Conservation (phyloP, 2,329 filamentous ascomycete genomes). For the Penicillium sp. region DNA sequence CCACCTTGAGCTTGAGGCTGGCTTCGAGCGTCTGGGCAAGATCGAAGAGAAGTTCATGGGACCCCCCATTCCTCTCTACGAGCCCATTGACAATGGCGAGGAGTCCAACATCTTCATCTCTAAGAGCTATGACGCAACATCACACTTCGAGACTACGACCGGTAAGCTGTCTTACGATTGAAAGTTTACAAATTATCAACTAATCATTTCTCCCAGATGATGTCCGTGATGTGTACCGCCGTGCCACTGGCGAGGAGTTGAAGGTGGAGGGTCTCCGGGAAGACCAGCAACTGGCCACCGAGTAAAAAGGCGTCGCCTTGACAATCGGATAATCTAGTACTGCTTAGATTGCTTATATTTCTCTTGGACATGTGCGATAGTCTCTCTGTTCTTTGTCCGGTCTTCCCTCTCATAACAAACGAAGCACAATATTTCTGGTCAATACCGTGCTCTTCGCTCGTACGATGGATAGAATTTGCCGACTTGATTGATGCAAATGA, state of each 20-base stretch:
- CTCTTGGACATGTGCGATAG: slow-evolving; percentile 27
- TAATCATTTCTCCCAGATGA: slow-evolving; percentile 61
- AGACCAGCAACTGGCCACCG: slow-evolving; percentile 49
- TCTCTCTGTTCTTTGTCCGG: slow-evolving; percentile 16
- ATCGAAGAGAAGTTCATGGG: slow-evolving; percentile 99
- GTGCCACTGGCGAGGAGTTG: slow-evolving; percentile 79
- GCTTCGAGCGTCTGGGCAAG: slow-evolving; percentile 84
- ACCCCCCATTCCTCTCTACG: slow-evolving; percentile 87
- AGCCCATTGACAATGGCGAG: slow-evolving; percentile 76
- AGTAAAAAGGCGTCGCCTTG: slow-evolving; percentile 28
- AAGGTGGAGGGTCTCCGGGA: slow-evolving; percentile 85
- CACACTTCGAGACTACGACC: slow-evolving; percentile 91
- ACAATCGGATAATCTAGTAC: slow-evolving; percentile 27
- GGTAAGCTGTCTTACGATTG: slow-evolving; percentile 41
- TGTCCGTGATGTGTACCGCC: slow-evolving; percentile 87
- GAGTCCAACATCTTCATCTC: slow-evolving; percentile 95
- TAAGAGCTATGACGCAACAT: slow-evolving; percentile 97
- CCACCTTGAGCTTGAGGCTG: slow-evolving; percentile 89
- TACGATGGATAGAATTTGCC: neutral
- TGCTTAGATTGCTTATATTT: slow-evolving; percentile 32
- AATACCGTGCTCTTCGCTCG: slow-evolving; percentile 1
- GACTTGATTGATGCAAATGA: slow-evolving; percentile 2
- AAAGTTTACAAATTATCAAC: neutral
- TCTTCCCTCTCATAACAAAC: slow-evolving; percentile 10
- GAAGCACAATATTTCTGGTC: slow-evolving; percentile 18